Evolutionary conservation across 73 alveolate genomes (phyloP).

Genomic region (Diophrys sp.): DNA sequence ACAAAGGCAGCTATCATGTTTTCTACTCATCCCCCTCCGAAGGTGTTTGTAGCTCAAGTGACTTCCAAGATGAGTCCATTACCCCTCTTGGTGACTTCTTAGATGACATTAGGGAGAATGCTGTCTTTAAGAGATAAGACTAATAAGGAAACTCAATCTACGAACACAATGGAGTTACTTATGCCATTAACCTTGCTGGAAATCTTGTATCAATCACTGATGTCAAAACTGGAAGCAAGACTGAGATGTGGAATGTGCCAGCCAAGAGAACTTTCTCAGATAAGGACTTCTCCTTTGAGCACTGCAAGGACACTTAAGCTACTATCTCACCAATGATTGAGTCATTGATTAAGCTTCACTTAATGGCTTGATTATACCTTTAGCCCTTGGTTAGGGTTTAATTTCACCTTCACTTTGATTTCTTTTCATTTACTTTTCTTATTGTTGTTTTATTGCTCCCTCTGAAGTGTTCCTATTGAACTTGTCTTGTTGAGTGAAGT

Average conservation of each 20-base stretch:
- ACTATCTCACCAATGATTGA: too few relatives aligned
- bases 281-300: not conserved
- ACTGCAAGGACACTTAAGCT: constrained; percentile 56
- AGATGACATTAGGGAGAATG: not conserved
- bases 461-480: too few relatives aligned
- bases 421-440: too few relatives aligned
- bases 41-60: not conserved
- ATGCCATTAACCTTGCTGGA: not conserved
- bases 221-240: not conserved
- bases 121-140: not conserved
- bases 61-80: not conserved
- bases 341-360: too few relatives aligned
- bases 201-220: not conserved
- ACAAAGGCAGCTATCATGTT: too few relatives aligned
- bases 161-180: not conserved
- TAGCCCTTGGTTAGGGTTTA: too few relatives aligned
- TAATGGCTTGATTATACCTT: too few relatives aligned
- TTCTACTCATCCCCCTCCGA: not conserved
- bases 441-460: too few relatives aligned
- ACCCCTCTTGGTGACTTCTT: not conserved
- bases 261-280: not conserved
- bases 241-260: not conserved
- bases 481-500: constrained; percentile 19
- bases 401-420: too few relatives aligned
- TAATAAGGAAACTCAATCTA: not conserved